These are phyloP conservation scores for Amphibolis antarctica DNA, from an alignment of 106 monocot species.

Conservation along the genomic window DNA sequence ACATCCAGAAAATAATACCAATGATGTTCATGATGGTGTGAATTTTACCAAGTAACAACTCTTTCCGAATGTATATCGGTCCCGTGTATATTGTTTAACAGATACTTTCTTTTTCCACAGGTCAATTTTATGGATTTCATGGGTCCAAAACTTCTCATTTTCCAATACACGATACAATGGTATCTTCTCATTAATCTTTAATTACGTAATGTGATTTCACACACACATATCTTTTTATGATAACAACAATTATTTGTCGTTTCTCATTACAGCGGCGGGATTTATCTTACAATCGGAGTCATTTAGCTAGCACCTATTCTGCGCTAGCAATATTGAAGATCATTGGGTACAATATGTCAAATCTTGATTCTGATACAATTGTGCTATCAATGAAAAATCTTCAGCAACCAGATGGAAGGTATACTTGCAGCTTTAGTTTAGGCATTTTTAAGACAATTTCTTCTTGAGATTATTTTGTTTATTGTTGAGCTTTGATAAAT, in stretches of 20 bases:
- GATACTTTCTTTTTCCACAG: conserved; percentile 19
- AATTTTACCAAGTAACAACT: not conserved
- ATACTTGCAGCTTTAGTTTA: conserved; percentile 1
- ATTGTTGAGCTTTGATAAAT: not conserved
- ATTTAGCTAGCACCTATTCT: conserved; percentile 88
- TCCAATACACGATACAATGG: conserved; percentile 20
- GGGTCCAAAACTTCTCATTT: conserved; percentile 66
- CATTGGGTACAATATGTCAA: conserved; percentile 52
- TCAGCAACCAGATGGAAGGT: conserved; percentile 94
- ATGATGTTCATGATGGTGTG: not conserved
- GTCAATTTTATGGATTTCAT: conserved; percentile 81
- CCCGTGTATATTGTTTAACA: not conserved
- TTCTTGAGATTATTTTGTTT: too few relatives aligned
- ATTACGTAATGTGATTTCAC: not conserved
- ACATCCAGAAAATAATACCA: conserved; percentile 32
- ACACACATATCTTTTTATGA: too few relatives aligned
- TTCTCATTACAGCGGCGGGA: conserved; percentile 24
- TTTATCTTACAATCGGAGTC: conserved; percentile 40
- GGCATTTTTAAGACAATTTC: too few relatives aligned
- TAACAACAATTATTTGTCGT: too few relatives aligned
- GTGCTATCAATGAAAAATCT: conserved; percentile 68
- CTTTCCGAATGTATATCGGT: not conserved
- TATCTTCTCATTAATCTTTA: conserved; percentile 4
- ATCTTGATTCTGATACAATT: conserved; percentile 33
- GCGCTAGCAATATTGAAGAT: conserved; percentile 72